Base-by-base conservation (phyloP, 148 eudicot genomes). In the Spergularia bocconei region DNA sequence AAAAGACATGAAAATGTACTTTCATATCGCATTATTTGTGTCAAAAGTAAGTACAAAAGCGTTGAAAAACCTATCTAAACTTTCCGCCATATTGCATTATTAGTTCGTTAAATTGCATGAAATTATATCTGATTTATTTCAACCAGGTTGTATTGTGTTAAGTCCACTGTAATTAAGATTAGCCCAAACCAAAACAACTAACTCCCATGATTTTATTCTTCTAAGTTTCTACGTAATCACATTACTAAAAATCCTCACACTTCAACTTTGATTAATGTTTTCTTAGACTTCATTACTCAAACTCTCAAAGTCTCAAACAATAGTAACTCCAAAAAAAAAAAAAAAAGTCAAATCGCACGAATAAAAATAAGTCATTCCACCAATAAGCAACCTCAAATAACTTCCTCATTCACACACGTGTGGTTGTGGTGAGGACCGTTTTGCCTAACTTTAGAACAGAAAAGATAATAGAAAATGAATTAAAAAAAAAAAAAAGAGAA, bases 341-440 rank as follows among this genome's bases (percentile, higher is more conserved):
- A 15, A 20, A 59, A n/a, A 58, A 19, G 15, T 36, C 48, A 67
- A 41, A 39, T 39, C 36, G 52, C 69, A 39, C 51, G 52, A 17
- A 65, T 44, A 41, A 65, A 65, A 39, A 41, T 44, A 1, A 44
- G 12, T 65, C 2, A 65, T 39, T 66, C 69, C n/a, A 66, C 69
- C 12, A 36, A 65, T 65, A 38, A 64, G n/a, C 8, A 7, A 64
- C 68, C 20, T 64, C 39, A 64, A 64, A 36, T 65, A 65, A 39
- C 52, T 41, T 65, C 52, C 51, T 64, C 15, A 44, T 36, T 19
- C 44, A 14, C 78, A 79, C 78, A 79, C 82, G 82, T 69, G 82
- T 79, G 82, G 55, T 75, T 8, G 57, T 50, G 71, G 21, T 63
- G 61, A 74, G 33, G n/a, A 70, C 59, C 66, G 75, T 75, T 74